Base-by-base conservation (phyloP, 163 green algal genomes). In the Scenedesmus sp. region DNA sequence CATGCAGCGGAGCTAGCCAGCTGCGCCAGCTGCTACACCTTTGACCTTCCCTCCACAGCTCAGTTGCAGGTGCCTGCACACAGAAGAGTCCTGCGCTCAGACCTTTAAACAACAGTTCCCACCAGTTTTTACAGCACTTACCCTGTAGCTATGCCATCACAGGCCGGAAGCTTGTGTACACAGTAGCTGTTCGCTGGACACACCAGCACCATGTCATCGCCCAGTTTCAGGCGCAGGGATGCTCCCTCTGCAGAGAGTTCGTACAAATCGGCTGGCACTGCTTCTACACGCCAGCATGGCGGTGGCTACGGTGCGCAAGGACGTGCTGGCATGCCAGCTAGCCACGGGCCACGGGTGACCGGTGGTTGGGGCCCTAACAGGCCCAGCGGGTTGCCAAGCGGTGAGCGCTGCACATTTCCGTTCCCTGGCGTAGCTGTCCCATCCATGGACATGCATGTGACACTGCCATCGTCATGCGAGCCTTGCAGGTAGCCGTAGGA, bases 211-310 rank as follows among this genome's bases (percentile, higher is more conserved):
- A 76, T 76, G 65, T 76, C 65, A 76, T 76, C 65, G 65, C 65
- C 65, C 3, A 76, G 65, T 24, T 76, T 76, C 9, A 76, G 65
- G 65, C 65, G 16, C 20, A 46, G 82, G 44, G 82, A 87, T 61
- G 82, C 65, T 2, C 72, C 42, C 5, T 90, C 85, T 26, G 46
- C 46, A n/a, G 85, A 90, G 9, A 78, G 15, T 30, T 90, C 85
- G 24, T 24, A 40, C 18, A 85, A 51, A 33, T 83, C 65, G 16
- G 44, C 53, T 49, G 35, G 65, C 30, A 40, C 65, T 37, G 9
- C 65, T 20, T 76, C 65, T 76, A 30, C 65, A 76, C 30, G 65
- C 2, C 65, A 76, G 65, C 26, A 26, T 76, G 43, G 22, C 12
- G 37, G 30, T 68, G 76, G 61, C 44, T 22, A 33, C n/a, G 37